A percentile compares a stretch with the other conserved stretches of the same genome.
phyloP scores from a whole-genome alignment of 805 yeast species.

The Spathaspora arborariae region DNA sequence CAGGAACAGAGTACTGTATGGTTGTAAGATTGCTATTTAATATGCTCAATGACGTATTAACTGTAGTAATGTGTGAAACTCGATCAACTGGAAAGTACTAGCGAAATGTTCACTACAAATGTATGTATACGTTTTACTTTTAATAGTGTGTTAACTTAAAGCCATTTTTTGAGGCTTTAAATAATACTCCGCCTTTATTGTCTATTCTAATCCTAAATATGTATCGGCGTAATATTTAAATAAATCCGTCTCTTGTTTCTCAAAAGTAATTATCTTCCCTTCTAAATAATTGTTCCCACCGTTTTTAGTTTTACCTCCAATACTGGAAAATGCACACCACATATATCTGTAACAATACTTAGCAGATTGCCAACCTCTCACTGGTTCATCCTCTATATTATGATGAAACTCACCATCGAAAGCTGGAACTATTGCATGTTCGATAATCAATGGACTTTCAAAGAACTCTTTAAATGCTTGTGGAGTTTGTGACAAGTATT shows the following conservation, averaged over 20 bases:
- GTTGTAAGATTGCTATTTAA: not conserved
- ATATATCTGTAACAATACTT: slow-evolving; percentile 50
- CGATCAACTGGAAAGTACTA: too few species aligned
- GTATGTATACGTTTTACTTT: not conserved
- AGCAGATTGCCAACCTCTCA: slow-evolving; percentile 44
- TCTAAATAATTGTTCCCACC: slow-evolving; percentile 32
- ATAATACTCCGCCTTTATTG: not conserved
- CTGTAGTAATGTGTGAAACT: too few species aligned
- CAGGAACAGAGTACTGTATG: not conserved
- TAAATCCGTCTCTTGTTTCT: slow-evolving; percentile 19
- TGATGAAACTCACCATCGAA: not conserved
- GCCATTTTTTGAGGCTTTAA: not conserved
- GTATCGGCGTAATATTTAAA: slow-evolving; percentile 45
- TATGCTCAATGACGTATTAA: too few species aligned
- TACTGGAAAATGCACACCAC: slow-evolving; percentile 53
- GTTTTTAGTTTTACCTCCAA: slow-evolving; percentile 42
- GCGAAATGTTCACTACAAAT: too few species aligned
- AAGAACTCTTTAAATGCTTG: not conserved
- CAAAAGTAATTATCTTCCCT: slow-evolving; percentile 44
- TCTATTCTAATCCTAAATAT: slow-evolving; percentile 39
- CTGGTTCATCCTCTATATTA: slow-evolving; percentile 39
- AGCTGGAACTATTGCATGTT: not conserved
- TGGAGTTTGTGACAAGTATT: not conserved
- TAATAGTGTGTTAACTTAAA: not conserved
- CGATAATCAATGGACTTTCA: not conserved